Evolutionary conservation across 805 yeast species (phyloP).

Genomic region (Starmerella lactis-condensi): DNA sequence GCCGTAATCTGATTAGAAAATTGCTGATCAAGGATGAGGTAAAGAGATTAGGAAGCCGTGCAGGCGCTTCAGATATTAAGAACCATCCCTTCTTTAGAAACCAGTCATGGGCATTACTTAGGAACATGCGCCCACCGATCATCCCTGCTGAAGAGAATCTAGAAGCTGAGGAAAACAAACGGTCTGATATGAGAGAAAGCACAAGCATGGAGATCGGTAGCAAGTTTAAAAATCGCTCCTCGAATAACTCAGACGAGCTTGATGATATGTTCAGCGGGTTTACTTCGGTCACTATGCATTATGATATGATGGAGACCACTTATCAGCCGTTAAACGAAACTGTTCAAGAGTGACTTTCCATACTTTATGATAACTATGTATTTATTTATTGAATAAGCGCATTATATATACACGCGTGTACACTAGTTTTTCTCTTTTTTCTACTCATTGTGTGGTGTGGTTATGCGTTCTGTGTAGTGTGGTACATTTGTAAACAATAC

Average conservation of each 20-base stretch:
- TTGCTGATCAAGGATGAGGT: conserved; percentile 73
- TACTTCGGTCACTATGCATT: conserved; percentile 17
- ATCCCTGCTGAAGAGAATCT: conserved; percentile 47
- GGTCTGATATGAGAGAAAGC: conserved; percentile 12
- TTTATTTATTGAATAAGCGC: too few relatives aligned
- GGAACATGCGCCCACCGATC: conserved; percentile 91
- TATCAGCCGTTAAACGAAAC: conserved; percentile 6
- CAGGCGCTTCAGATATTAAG: conserved; percentile 91
- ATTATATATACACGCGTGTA: too few relatives aligned
- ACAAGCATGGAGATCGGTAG: conserved; percentile 17
- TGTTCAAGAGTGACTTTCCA: not conserved
- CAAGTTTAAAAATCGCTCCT: conserved; percentile 15
- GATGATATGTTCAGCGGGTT: conserved; percentile 16
- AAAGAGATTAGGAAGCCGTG: conserved; percentile 72
- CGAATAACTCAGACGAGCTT: conserved; percentile 13
- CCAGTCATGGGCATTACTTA: conserved; percentile 84
- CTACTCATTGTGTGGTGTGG: too few relatives aligned
- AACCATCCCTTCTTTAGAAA: conserved; percentile 78
- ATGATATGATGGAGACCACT: conserved; percentile 12
- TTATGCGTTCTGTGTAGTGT: too few relatives aligned
- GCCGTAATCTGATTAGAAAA: conserved; percentile 65
- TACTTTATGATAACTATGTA: too few relatives aligned
- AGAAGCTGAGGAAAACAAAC: not conserved
- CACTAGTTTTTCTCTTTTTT: too few relatives aligned
- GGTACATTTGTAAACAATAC: too few relatives aligned